Percentiles rank a stretch among this genome's conserved stretches.
phyloP scores from a whole-genome alignment of 768 basidiomycete species.

The Leccinum fibrillosum region DNA sequence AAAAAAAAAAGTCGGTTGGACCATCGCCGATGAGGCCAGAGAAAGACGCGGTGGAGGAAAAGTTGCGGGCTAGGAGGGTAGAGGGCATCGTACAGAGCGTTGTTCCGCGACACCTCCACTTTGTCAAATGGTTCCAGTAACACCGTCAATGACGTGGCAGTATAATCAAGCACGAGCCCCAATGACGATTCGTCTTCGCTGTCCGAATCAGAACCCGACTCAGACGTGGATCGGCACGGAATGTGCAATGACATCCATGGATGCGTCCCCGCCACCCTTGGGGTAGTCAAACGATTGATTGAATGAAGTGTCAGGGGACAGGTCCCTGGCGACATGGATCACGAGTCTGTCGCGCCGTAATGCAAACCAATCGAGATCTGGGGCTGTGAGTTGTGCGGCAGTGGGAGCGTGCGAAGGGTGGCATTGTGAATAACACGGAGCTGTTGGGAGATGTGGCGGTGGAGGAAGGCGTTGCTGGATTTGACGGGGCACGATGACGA shows the following conservation, averaged over 20 bases:
- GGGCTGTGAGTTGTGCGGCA: slow-evolving; percentile 51
- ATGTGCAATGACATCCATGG: slow-evolving; percentile 52
- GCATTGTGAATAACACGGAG: slow-evolving; percentile 39
- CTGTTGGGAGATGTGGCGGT: slow-evolving; percentile 39
- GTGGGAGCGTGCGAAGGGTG: slow-evolving; percentile 51
- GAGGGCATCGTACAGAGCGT: slow-evolving; percentile 65
- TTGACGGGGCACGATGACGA: slow-evolving; percentile 67
- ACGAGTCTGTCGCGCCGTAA: slow-evolving; percentile 39
- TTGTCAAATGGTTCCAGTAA: slow-evolving; percentile 74
- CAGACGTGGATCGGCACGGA: slow-evolving; percentile 30
- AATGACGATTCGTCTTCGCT: slow-evolving; percentile 47
- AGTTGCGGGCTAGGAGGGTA: slow-evolving; percentile 60
- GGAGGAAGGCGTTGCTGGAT: slow-evolving; percentile 48
- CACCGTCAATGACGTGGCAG: slow-evolving; percentile 54
- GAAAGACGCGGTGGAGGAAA: slow-evolving; percentile 58
- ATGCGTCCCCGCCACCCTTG: slow-evolving; percentile 34
- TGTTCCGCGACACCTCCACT: slow-evolving; percentile 66
- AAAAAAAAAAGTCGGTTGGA: slow-evolving; percentile 78
- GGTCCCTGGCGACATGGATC: slow-evolving; percentile 26
- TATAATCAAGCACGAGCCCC: slow-evolving; percentile 61
- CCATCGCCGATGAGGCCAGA: slow-evolving; percentile 63
- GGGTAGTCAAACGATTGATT: slow-evolving; percentile 38
- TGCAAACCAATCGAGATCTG: slow-evolving; percentile 39
- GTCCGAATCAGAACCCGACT: slow-evolving; percentile 49
- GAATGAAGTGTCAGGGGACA: slow-evolving; percentile 36